These are phyloP conservation scores for Aegilops longissima DNA, from an alignment of 176 grass and related monocot species.

Conservation along the genomic window DNA sequence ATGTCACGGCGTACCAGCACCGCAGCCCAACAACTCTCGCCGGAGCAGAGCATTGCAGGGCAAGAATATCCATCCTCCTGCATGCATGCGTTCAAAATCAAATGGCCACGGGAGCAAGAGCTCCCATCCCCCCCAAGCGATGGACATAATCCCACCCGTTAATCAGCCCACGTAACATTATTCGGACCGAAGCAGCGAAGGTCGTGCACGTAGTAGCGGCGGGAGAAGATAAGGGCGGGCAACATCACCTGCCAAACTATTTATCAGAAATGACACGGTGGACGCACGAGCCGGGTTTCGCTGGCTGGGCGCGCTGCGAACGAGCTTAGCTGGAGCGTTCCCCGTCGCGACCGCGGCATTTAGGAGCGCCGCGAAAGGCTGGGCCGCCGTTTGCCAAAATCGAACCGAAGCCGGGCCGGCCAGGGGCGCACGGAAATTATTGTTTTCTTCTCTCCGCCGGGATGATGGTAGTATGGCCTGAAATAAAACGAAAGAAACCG, in stretches of 20 bases:
- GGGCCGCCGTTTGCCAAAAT: neutral
- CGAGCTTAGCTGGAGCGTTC: neutral
- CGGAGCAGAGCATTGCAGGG: neutral
- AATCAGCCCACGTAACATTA: too few species aligned
- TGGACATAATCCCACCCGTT: too few species aligned
- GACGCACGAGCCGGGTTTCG: neutral
- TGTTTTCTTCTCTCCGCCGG: neutral
- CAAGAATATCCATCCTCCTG: neutral
- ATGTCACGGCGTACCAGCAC: neutral
- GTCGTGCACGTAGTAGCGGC: too few species aligned
- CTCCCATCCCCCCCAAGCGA: too few species aligned
- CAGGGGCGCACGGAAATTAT: neutral
- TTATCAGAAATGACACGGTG: neutral
- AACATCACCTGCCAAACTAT: too few species aligned
- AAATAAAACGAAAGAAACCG: too few species aligned
- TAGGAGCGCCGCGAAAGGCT: conserved; percentile 19
- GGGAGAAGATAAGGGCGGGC: too few species aligned
- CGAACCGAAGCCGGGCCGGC: too few species aligned
- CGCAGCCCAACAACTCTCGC: neutral
- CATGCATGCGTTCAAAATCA: neutral
- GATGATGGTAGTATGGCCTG: too few species aligned
- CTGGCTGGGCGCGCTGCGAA: neutral
- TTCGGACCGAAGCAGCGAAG: neutral
- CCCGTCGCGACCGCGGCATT: neutral
- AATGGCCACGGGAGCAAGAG: neutral